A percentile compares a stretch with the other conserved stretches of the same genome.
Conservation (phyloP, 2,329 filamentous ascomycete species). For the Cladosporium velox region DNA sequence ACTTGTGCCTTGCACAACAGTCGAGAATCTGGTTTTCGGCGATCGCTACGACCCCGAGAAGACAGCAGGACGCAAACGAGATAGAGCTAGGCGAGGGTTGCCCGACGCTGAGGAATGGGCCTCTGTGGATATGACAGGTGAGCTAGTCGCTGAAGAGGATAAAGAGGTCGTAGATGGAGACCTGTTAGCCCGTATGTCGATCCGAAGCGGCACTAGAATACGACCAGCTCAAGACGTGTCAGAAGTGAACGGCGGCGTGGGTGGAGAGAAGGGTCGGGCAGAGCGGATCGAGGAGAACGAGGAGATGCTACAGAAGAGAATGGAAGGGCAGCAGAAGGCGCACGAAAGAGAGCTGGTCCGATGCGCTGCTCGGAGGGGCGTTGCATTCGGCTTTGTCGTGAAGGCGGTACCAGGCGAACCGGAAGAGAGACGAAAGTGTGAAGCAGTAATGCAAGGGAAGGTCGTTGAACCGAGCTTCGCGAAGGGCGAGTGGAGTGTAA, state of each 20-base stretch:
- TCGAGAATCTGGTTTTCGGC: conserved; percentile 56
- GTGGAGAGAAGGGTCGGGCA: conserved; percentile 57
- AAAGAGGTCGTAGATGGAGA: conserved; percentile 19
- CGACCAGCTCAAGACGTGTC: conserved; percentile 48
- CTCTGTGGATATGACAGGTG: conserved; percentile 45
- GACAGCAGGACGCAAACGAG: conserved; percentile 48
- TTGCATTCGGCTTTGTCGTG: conserved; percentile 55
- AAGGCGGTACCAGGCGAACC: conserved; percentile 20
- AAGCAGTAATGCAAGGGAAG: conserved; percentile 60
- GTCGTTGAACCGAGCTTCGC: conserved; percentile 63
- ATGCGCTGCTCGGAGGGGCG: conserved; percentile 61
- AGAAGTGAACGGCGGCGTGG: conserved; percentile 58
- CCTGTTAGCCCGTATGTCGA: conserved; percentile 9
- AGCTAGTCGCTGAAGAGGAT: conserved; percentile 1
- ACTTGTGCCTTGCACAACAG: conserved; percentile 52
- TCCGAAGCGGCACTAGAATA: conserved; percentile 21
- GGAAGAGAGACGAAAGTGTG: conserved; percentile 43
- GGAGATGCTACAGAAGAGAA: conserved; percentile 52
- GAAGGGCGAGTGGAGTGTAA: conserved; percentile 57
- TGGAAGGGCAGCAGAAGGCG: conserved; percentile 51
- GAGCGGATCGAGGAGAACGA: conserved; percentile 56
- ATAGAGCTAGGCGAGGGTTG: conserved; percentile 40
- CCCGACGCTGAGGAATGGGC: conserved; percentile 45
- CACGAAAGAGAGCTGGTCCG: conserved; percentile 60
- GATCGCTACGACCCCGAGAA: conserved; percentile 49